These are phyloP conservation scores for Lenwebbia sp. DNA, from an alignment of 345 rosid genomes.

Conservation along the genomic window DNA sequence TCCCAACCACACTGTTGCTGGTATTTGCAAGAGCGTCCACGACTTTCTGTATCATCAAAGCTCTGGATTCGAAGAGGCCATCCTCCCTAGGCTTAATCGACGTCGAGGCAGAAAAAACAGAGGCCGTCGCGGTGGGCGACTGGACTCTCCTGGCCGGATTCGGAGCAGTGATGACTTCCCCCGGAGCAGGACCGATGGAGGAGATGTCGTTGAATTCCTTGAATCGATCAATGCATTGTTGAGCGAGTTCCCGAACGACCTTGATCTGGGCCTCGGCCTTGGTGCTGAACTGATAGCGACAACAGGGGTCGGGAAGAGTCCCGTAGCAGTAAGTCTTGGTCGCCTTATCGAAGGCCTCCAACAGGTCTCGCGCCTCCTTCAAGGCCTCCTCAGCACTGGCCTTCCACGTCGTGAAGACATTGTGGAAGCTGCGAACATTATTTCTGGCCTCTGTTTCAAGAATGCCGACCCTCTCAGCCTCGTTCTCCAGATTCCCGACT, in stretches of 20 bases:
- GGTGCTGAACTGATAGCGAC: not conserved
- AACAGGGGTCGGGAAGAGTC: not conserved
- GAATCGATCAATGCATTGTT: not conserved
- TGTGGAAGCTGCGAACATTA: not conserved
- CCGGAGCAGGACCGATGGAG: not conserved
- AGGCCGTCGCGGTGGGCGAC: not conserved
- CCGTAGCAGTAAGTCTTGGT: not conserved
- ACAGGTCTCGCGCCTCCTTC: not conserved
- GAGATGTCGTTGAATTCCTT: not conserved
- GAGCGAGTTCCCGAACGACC: not conserved
- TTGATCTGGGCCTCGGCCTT: not conserved
- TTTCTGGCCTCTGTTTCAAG: not conserved
- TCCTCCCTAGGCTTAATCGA: not conserved
- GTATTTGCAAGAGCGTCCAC: not conserved
- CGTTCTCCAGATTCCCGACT: not conserved
- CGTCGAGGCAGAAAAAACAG: not conserved
- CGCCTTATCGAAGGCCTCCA: not conserved
- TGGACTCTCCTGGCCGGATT: too few relatives aligned
- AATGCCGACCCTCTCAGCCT: not conserved
- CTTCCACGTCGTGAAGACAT: not conserved
- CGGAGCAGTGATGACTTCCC: too few relatives aligned
- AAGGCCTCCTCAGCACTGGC: not conserved
- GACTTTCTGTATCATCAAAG: not conserved
- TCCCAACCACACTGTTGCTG: not conserved
- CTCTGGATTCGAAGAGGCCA: not conserved